phyloP scores from a whole-genome alignment of 306 rosid species.

The Cajanus cajan region DNA sequence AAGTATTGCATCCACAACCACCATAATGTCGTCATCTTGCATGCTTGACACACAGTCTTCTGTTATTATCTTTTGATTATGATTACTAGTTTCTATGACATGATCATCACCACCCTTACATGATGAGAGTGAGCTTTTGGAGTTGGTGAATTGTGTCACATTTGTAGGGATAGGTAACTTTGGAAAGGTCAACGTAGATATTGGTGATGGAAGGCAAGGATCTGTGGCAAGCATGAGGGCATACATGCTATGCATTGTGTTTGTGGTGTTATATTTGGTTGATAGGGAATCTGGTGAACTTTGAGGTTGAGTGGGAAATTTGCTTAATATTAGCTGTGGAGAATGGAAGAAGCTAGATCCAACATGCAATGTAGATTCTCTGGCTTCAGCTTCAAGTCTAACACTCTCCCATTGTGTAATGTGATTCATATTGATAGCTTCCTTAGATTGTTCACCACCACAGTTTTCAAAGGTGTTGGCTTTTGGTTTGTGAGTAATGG shows the following conservation, averaged over 20 bases:
- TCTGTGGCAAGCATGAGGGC: constrained; percentile 19
- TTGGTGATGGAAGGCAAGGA: constrained; percentile 10
- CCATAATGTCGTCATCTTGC: background rate
- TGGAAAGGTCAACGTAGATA: constrained; percentile 6
- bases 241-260: constrained; percentile 11
- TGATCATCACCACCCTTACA: background rate
- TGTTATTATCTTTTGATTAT: background rate
- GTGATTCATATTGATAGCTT: constrained; percentile 21
- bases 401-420: constrained; percentile 46
- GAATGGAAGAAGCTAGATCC: background rate
- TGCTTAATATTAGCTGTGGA: constrained; percentile 10
- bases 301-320: background rate
- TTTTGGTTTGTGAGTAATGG: constrained; percentile 38
- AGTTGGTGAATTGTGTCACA: no score
- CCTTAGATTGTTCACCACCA: background rate
- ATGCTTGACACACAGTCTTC: background rate
- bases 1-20: background rate
- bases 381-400: constrained; percentile 40
- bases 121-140: background rate
- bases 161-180: background rate
- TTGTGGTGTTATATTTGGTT: background rate
- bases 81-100: background rate
- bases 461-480: background rate
- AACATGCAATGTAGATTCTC: constrained; percentile 16
- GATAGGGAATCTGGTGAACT: background rate